phyloP scores from a whole-genome alignment of 306 rosid species.

The Rosa lucieae region DNA sequence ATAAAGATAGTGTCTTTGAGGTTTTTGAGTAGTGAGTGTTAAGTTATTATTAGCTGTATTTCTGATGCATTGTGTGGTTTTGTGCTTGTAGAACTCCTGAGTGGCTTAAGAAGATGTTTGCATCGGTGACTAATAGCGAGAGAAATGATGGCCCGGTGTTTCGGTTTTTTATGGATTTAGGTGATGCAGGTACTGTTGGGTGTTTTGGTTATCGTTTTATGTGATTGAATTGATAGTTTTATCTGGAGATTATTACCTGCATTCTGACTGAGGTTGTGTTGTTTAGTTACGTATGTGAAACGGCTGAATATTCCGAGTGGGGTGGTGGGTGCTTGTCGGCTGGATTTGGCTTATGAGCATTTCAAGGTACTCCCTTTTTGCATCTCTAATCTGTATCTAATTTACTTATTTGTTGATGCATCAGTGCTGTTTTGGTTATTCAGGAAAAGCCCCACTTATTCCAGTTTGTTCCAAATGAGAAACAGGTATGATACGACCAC shows the following conservation, averaged over 20 bases:
- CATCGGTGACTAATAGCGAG: constrained; percentile 73
- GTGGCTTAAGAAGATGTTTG: constrained; percentile 90
- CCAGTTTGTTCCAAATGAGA: constrained; percentile 97
- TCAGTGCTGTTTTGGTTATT: constrained; percentile 16
- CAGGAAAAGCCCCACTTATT: constrained; percentile 94
- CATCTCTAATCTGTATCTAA: too few relatives aligned
- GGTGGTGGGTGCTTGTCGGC: constrained; percentile 97
- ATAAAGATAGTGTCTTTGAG: neutral
- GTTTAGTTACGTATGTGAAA: constrained; percentile 83
- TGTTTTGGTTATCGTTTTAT: neutral
- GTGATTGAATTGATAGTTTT: neutral
- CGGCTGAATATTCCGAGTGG: constrained; percentile 96
- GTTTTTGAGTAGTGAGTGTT: neutral
- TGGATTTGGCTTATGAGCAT: constrained; percentile 91
- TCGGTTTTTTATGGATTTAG: constrained; percentile 94
- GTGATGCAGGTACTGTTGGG: constrained; percentile 82
- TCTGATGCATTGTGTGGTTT: constrained; percentile 16
- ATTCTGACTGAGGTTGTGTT: constrained; percentile 38
- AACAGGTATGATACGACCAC: constrained; percentile 60
- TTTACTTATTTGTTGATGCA: constrained; percentile 7
- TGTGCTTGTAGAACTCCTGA: constrained; percentile 70
- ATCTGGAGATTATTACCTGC: neutral
- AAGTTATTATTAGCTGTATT: neutral
- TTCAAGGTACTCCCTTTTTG: constrained; percentile 62
- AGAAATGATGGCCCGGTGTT: constrained; percentile 90